Evolutionary conservation across 345 rosid species (phyloP), one percentile per base, ranked within the genome.

Genomic region (Eucalyptus grandis): DNA sequence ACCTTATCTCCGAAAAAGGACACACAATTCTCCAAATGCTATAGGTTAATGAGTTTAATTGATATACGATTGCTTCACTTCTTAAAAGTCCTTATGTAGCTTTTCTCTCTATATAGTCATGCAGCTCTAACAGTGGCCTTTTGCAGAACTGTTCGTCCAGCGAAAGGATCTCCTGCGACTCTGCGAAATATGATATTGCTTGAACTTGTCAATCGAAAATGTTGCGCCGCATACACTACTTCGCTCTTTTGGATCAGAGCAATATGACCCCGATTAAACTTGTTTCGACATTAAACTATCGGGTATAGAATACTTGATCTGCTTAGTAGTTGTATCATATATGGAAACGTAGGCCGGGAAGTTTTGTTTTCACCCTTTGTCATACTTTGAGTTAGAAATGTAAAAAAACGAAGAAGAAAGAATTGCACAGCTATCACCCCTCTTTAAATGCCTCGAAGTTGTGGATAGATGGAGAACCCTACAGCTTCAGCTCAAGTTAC

Each of bases 151-250:
- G 91, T 93, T 95, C 89, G 50, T 92, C 4, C 95, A 94, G 88
- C 95, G 99, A 31, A 95, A 95, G 92, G 97, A 96, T 51, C 95
- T 97, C 90, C 92, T 93, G 24, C 0, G 90, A 81, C 91, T 92
- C 67, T 95, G 96, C 91, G 13, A 27, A 2, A 27, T 6, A 11
- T 60, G 67, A 60, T 27, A 60, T 60, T 6, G 67, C 14, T 50
- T 0, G 6, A 11, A 60, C 31, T 12, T 60, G 67, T 60, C 3
- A 2, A 11, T 60, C 4, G 8, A 60, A 60, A 19, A 13, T 60
- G 1, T 60, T 60, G 69, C 27, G 69, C 0, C 69, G 6, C 0
- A 60, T 26, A 12, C 1, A 15, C 15, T 60, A 3, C 16, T 60
- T 60, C 0, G 4, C 34, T 60, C 69, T 60, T 0, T 27, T 60